Evolutionary conservation across 805 yeast species (phyloP).

Genomic region (Grigorovia transvaalensis): DNA sequence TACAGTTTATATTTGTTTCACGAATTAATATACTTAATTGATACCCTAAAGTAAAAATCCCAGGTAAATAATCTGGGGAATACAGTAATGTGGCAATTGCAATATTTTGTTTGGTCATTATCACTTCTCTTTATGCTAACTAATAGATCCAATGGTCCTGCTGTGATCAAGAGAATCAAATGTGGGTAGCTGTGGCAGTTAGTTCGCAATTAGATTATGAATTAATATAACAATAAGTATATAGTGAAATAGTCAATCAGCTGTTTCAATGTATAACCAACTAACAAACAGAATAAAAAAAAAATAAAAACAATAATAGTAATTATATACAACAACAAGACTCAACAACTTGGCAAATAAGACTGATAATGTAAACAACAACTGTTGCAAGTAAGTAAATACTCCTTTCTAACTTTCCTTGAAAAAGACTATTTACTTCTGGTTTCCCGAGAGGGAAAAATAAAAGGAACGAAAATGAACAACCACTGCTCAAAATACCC

Average conservation of each 20-base stretch:
- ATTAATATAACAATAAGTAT: not conserved
- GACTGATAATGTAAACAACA: not conserved
- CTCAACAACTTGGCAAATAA: not conserved
- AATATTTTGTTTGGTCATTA: not conserved
- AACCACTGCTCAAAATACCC: not conserved
- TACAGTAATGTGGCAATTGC: constrained; percentile 35
- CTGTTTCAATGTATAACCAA: not conserved
- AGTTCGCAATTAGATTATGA: not conserved
- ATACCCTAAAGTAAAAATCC: constrained; percentile 42
- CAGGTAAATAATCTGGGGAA: constrained; percentile 44
- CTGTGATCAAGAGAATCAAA: no score
- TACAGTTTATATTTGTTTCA: constrained; percentile 1
- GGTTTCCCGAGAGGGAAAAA: not conserved
- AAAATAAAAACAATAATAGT: no score
- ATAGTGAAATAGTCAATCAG: not conserved
- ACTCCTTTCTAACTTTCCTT: not conserved
- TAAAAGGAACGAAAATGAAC: not conserved
- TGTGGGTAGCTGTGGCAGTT: no score
- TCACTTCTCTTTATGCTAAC: not conserved
- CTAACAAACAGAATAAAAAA: not conserved
- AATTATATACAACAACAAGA: not conserved
- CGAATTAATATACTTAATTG: constrained; percentile 22
- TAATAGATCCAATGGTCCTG: no score
- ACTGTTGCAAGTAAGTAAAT: not conserved
- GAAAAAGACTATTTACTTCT: not conserved